These are phyloP conservation scores for Curvularia spicifera DNA, from an alignment of 2,329 filamentous ascomycete genomes.

Conservation along the genomic window DNA sequence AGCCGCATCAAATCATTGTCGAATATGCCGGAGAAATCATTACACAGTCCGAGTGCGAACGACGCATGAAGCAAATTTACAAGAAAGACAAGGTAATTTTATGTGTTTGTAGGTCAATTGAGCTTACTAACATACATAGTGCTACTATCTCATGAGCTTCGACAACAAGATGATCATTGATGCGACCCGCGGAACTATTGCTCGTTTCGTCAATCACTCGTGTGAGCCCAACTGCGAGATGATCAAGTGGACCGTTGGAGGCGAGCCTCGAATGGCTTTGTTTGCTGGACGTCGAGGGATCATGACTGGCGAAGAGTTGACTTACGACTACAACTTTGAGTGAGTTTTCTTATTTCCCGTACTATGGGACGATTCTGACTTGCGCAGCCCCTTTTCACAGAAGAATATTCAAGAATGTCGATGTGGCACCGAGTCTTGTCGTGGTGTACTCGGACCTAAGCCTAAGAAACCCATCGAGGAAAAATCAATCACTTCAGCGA, in stretches of 20 bases:
- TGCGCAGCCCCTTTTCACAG: slow-evolving; percentile 53
- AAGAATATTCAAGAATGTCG: slow-evolving; percentile 69
- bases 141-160: slow-evolving; percentile 98
- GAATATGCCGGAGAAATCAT: slow-evolving; percentile 99
- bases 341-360: slow-evolving; percentile 44
- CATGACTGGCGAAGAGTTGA: slow-evolving; percentile 93
- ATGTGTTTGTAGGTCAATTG: background rate
- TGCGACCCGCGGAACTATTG: slow-evolving; percentile 92
- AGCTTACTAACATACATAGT: slow-evolving; percentile 61
- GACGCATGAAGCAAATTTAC: slow-evolving; percentile 91
- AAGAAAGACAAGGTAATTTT: slow-evolving; percentile 83
- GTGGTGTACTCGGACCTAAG: slow-evolving; percentile 66
- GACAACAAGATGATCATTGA: slow-evolving; percentile 99
- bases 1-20: slow-evolving; percentile 92
- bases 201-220: slow-evolving; percentile 97
- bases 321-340: slow-evolving; percentile 87
- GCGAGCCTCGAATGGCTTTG: slow-evolving; percentile 93
- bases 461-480: slow-evolving; percentile 56
- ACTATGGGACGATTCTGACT: slow-evolving; percentile 14
- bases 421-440: slow-evolving; percentile 66
- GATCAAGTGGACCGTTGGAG: slow-evolving; percentile 96
- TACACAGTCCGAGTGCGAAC: slow-evolving; percentile 89
- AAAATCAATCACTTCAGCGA: slow-evolving; percentile 37
- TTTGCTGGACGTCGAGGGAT: slow-evolving; percentile 91
- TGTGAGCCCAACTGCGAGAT: slow-evolving; percentile 96